Evolutionary conservation across 2,329 filamentous ascomycete species (phyloP).

Genomic region (Fusarium transvaalense): DNA sequence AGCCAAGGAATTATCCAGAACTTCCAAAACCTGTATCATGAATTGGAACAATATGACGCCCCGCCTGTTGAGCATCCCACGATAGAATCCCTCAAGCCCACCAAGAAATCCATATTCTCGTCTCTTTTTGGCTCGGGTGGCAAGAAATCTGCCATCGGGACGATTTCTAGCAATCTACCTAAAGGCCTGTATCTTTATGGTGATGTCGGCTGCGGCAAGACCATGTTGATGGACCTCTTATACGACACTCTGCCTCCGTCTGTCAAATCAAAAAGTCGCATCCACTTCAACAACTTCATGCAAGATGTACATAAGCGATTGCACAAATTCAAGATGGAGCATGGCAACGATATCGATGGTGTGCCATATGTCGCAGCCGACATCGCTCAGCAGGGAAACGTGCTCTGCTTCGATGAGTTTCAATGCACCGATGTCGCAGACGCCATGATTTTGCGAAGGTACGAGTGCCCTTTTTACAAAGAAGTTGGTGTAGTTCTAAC

Average conservation of each 20-base stretch:
- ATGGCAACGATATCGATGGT: slow-evolving; percentile 90
- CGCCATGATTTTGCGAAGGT: slow-evolving; percentile 94
- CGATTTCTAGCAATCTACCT: slow-evolving; percentile 80
- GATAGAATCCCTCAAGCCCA: slow-evolving; percentile 74
- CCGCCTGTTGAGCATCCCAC: slow-evolving; percentile 82
- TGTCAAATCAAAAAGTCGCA: slow-evolving; percentile 86
- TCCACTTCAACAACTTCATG: slow-evolving; percentile 99
- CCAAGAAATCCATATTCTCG: slow-evolving; percentile 67
- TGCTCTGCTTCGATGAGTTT: slow-evolving; percentile 98
- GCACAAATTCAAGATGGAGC: slow-evolving; percentile 88
- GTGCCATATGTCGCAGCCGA: slow-evolving; percentile 95
- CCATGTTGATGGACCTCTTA: slow-evolving; percentile 99
- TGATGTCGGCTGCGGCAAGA: slow-evolving; percentile 97
- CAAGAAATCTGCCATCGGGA: slow-evolving; percentile 56
- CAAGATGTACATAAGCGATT: slow-evolving; percentile 93
- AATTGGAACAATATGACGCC: slow-evolving; percentile 79
- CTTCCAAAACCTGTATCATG: slow-evolving; percentile 89
- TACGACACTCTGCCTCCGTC: slow-evolving; percentile 89
- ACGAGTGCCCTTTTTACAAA: slow-evolving; percentile 27
- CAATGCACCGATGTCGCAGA: slow-evolving; percentile 98
- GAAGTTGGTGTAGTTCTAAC: slow-evolving; percentile 29
- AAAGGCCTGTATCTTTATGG: slow-evolving; percentile 95
- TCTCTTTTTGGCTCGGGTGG: slow-evolving; percentile 70
- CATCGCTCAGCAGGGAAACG: slow-evolving; percentile 85
- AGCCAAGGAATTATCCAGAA: slow-evolving; percentile 83